Base-by-base conservation (phyloP, 306 rosid species). In the Trifolium repens region DNA sequence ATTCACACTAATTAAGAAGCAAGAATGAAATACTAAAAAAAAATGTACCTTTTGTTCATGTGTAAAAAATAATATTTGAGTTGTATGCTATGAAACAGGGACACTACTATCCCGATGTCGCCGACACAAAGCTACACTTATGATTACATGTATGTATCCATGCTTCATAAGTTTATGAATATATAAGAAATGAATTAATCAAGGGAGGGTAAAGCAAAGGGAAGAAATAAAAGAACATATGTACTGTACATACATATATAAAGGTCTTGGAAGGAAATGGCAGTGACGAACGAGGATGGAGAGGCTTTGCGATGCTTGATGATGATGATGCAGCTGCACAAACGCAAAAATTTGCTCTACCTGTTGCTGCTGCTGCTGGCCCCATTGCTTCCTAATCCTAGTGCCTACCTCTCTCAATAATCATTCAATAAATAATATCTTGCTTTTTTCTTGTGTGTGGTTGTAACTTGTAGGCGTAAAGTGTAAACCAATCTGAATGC, bases 211-310 rank as follows among this genome's bases (percentile, higher is more conserved):
- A 40, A 40, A 40, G 35, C 0, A 5, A 50, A 32, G 50, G 50
- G 75, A 24, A 37, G 2, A 40, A 69, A 60, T 40, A 67, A 22
- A 55, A 76, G 68, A 82, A 78, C 83, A 32, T 32, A 32, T 32
- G 6, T 32, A 32, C 6, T 32, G 4, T 32, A 32, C 35, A 32
- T 32, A 32, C 35, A 32, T 32, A 32, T 32, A 32, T 32, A 4
- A 32, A 0, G 35, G 35, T 32, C 35, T 32, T 32, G 35, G 35
- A 61, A 73, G 73, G 68, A 66, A 77, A 60, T 19, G 63, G 55
- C 46, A 17, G 4, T 77, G 68, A 60, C 35, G 17, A 35, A 8
- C 1, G 13, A 8, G 1, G 12, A 49, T 7, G 64, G 3, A 24
- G 70, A 74, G 74, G 80, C 13, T 67, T 73, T 42, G 30, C 4